Conservation (phyloP, 805 yeast genomes). For the Wickerhamomyces queroliae region DNA sequence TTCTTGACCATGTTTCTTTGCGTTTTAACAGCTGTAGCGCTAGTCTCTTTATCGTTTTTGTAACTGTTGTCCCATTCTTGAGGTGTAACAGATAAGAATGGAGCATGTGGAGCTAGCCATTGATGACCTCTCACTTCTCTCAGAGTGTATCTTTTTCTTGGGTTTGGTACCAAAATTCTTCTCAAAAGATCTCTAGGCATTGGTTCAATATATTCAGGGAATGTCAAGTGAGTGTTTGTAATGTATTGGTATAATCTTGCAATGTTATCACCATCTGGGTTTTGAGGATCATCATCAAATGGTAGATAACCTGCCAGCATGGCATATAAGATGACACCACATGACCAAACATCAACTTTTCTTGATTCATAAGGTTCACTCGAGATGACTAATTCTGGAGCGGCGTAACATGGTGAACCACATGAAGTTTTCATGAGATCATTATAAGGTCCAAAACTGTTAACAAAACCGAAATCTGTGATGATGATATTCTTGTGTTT, state of each 20-base stretch:
- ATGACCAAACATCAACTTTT: slow-evolving; percentile 95
- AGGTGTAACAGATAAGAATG: slow-evolving; percentile 78
- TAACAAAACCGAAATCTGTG: slow-evolving; percentile 86
- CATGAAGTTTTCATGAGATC: slow-evolving; percentile 93
- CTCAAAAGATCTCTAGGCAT: slow-evolving; percentile 87
- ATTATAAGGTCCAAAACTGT: slow-evolving; percentile 53
- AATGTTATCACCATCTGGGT: slow-evolving; percentile 94
- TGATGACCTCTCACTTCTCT: slow-evolving; percentile 72
- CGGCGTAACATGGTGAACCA: slow-evolving; percentile 98
- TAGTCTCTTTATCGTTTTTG: slow-evolving; percentile 28
- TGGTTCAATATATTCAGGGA: slow-evolving; percentile 90
- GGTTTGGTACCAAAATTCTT: slow-evolving; percentile 80
- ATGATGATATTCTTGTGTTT: slow-evolving; percentile 56
- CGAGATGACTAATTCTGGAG: slow-evolving; percentile 91
- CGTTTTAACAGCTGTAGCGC: slow-evolving; percentile 2
- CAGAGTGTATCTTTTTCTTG: slow-evolving; percentile 65
- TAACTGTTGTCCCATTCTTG: slow-evolving; percentile 74
- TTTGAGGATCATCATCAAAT: slow-evolving; percentile 94
- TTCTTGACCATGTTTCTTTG: slow-evolving; percentile 16
- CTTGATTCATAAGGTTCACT: slow-evolving; percentile 85
- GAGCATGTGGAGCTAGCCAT: slow-evolving; percentile 84
- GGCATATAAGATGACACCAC: slow-evolving; percentile 92
- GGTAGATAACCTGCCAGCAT: slow-evolving; percentile 97
- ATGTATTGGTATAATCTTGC: slow-evolving; percentile 87
- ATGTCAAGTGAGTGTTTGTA: slow-evolving; percentile 84